These are phyloP conservation scores for Saposhnikovia divaricata DNA, from an alignment of 129 eudicot species.

Conservation along the genomic window DNA sequence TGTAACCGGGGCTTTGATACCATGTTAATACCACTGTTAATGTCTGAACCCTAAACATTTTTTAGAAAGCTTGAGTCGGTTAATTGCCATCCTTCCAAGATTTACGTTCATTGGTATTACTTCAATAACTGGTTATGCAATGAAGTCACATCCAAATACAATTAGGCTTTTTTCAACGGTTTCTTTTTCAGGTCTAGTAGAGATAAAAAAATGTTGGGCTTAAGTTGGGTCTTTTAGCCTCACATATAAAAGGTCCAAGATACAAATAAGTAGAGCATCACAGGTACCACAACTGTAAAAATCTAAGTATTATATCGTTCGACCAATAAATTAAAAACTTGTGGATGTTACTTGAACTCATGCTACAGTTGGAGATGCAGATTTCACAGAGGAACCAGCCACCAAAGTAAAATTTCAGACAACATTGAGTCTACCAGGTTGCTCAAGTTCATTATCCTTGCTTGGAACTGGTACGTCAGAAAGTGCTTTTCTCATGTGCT, in stretches of 20 bases:
- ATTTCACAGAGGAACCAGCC: constrained; percentile 10
- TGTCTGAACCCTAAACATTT: not conserved
- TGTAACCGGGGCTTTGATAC: not conserved
- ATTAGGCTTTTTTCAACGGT: not conserved
- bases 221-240: not conserved
- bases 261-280: not conserved
- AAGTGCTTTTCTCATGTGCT: not conserved
- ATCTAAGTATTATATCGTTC: not conserved
- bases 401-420: constrained; percentile 2
- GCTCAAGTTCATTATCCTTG: constrained; percentile 62
- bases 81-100: not conserved
- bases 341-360: not conserved
- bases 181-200: not conserved
- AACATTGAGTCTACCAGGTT: constrained; percentile 34
- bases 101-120: not conserved
- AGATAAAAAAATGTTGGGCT: not conserved
- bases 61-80: not conserved
- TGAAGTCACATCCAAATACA: not conserved
- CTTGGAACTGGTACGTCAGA: constrained; percentile 75
- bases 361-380: not conserved
- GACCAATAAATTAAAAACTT: not conserved
- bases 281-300: not conserved
- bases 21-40: too few species aligned
- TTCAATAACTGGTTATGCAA: not conserved
- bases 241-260: not conserved